Evolutionary conservation across 1,284 basidiomycete genomes (phyloP).

Genomic region (Trichosporon coremiiforme): DNA sequence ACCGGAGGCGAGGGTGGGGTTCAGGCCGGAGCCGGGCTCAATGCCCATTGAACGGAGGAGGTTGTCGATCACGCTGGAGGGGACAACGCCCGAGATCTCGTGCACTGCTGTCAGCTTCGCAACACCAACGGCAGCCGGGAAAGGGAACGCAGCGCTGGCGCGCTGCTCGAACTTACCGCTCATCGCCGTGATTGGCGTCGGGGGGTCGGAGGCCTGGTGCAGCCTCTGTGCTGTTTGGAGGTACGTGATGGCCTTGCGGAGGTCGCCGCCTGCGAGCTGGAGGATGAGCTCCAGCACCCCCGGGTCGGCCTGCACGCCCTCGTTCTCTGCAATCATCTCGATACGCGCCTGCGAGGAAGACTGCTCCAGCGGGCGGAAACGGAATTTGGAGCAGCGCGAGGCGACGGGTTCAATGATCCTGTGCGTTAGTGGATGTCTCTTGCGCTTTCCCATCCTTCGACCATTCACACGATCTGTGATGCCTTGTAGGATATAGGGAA

Average conservation of each 20-base stretch:
- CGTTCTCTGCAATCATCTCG: conserved; percentile 70
- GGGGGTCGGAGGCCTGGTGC: conserved; percentile 67
- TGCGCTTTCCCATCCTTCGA: too few relatives aligned
- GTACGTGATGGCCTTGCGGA: conserved; percentile 97
- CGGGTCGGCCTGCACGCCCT: conserved; percentile 59
- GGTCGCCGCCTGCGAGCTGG: conserved; percentile 76
- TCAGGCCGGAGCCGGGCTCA: conserved; percentile 60
- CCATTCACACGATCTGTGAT: too few relatives aligned
- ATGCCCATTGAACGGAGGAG: conserved; percentile 78
- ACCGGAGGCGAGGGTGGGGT: conserved; percentile 61
- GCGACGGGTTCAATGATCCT: conserved; percentile 99
- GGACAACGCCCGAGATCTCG: conserved; percentile 96
- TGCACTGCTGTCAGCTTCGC: conserved; percentile 63
- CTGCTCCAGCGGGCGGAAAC: conserved; percentile 89
- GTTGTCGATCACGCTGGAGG: conserved; percentile 68
- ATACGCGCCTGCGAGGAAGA: conserved; percentile 75
- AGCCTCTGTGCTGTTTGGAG: conserved; percentile 92
- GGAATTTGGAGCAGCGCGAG: conserved; percentile 98
- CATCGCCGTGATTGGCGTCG: conserved; percentile 68
- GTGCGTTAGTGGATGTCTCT: conserved; percentile 18
- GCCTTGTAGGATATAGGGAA: too few relatives aligned
- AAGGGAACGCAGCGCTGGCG: too few relatives aligned
- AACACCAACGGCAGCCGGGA: too few relatives aligned
- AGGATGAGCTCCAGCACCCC: conserved; percentile 57
- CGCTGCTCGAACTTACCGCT: conserved; percentile 49